Evolutionary conservation across 2,329 filamentous ascomycete genomes (phyloP), one percentile per base, ranked within the genome.

Genomic region (Waltergamsia citrina): DNA sequence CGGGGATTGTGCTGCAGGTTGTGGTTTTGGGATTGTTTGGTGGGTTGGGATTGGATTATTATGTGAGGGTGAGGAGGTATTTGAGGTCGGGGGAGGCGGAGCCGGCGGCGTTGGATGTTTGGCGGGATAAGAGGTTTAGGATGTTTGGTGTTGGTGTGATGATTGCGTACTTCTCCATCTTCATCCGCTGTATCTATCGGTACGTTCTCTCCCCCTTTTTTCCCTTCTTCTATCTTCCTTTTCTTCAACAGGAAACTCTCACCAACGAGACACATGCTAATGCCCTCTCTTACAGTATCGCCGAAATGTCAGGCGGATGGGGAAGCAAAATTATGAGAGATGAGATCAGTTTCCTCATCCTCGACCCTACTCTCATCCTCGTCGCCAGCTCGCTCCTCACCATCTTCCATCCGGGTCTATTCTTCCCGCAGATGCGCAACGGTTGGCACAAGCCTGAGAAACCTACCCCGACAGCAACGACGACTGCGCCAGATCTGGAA

Each of bases 231-330:
- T 28, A 5, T 6, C 26, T 3, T 29, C 26, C 19, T 29, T 18
- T 10, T 20, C 20, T 5, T 7, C 12, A 29, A n/a, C 12, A 19
- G 22, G 8, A 12, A 5, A 12, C 3, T 24, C 6, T 29, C 11
- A 18, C 11, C 20, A n/a, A 18, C 17, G 10, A 22, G 4, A 2
- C 5, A 20, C n/a, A 34, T 22, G n/a, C 10, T 35, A 16, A 15
- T 12, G 23, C 5, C 17, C 9, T 16, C 29, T 7, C 9, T 5
- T 7, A 17, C 34, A 74, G 72, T 45, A 70, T 79, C 34, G 69
- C 67, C 2, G 75, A 80, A 49, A 77, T 80, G 71, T 67, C 69
- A 3, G 71, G 71, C 18, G 75, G 76, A 15, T 81, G 74, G 74
- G 71, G 69, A 8, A 78, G 75, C 53, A 48, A 60, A 12, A 71